These are phyloP conservation scores for Nephelium lappaceum DNA, from an alignment of 345 rosid species.

Conservation along the genomic window DNA sequence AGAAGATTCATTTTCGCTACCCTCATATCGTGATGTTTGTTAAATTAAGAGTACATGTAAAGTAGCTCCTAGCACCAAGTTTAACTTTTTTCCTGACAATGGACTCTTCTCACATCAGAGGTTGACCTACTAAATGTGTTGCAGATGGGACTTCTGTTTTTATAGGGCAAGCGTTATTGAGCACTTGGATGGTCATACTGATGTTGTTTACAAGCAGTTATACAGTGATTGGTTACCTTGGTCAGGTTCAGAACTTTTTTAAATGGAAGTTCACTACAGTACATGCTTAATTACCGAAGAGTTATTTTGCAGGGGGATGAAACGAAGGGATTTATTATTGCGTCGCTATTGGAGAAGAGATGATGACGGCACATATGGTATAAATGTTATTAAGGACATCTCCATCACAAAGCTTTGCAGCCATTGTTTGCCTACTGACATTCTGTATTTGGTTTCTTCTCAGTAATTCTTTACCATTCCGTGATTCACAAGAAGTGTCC, in stretches of 20 bases:
- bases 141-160: constrained; percentile 94
- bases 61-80: neutral
- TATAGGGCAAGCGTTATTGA: constrained; percentile 73
- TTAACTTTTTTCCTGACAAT: neutral
- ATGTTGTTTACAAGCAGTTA: constrained; percentile 64
- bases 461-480: constrained; percentile 92
- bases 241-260: constrained; percentile 34
- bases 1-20: too few species aligned
- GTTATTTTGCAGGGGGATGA: constrained; percentile 62
- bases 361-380: constrained; percentile 97
- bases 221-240: constrained; percentile 86
- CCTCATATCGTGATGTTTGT: too few species aligned
- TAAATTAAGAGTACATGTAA: neutral
- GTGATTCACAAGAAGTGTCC: constrained; percentile 80
- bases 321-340: constrained; percentile 72
- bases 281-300: constrained; percentile 12
- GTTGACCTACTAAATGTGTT: constrained; percentile 25
- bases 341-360: constrained; percentile 97
- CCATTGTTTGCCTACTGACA: neutral
- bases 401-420: constrained; percentile 7
- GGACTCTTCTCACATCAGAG: constrained; percentile 4
- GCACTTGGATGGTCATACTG: constrained; percentile 93
- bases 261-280: neutral
- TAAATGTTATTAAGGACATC: constrained; percentile 8
- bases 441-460: constrained; percentile 25